These are phyloP conservation scores for Ploettnerulaceae sp. DNA, from an alignment of 2,329 filamentous ascomycete genomes.

Conservation along the genomic window DNA sequence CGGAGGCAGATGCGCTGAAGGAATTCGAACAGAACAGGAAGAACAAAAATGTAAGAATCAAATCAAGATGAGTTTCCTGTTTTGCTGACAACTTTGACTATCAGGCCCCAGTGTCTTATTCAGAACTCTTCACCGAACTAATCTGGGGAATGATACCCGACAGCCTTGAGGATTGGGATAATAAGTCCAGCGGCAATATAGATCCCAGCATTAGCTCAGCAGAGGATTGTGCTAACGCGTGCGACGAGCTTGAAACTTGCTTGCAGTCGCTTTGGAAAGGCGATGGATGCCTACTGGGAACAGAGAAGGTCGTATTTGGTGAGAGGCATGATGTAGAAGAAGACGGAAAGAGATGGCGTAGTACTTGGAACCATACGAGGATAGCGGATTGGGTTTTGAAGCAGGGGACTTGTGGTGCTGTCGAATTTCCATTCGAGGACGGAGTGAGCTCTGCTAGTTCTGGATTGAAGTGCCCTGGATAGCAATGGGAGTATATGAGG, in stretches of 20 bases:
- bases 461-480: background rate
- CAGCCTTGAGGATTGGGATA: slow-evolving; percentile 42
- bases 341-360: slow-evolving; percentile 7
- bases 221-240: slow-evolving; percentile 46
- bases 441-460: background rate
- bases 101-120: slow-evolving; percentile 19
- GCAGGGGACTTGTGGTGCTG: background rate
- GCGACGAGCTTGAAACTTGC: slow-evolving; percentile 35
- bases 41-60: slow-evolving; percentile 1
- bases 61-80: background rate
- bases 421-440: slow-evolving; percentile 1
- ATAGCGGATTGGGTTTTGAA: slow-evolving; percentile 12
- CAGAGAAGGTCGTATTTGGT: slow-evolving; percentile 2
- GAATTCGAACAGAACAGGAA: slow-evolving; percentile 38
- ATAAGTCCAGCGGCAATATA: slow-evolving; percentile 29
- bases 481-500: too few relatives aligned
- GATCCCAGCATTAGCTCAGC: slow-evolving; percentile 21
- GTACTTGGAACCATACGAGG: slow-evolving; percentile 14
- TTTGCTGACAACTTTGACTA: background rate
- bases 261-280: slow-evolving; percentile 32
- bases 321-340: background rate
- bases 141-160: slow-evolving; percentile 40
- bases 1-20: slow-evolving; percentile 36
- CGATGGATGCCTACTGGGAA: slow-evolving; percentile 16
- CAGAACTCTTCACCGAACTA: slow-evolving; percentile 48